Conservation (phyloP, 768 basidiomycete genomes). For the Amanita molliuscula region DNA sequence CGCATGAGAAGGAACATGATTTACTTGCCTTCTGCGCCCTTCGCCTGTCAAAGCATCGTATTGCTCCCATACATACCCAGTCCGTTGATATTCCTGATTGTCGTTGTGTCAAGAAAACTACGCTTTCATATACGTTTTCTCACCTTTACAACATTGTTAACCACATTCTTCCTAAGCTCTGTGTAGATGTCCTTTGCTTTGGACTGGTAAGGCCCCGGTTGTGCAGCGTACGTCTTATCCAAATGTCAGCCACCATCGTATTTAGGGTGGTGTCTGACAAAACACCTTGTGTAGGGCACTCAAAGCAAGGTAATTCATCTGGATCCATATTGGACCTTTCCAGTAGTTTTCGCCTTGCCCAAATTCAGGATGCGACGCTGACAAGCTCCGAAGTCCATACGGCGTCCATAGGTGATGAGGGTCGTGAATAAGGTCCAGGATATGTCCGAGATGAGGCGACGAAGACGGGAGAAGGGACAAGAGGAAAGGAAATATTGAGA, state of each 20-base stretch:
- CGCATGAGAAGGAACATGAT: constrained; percentile 4
- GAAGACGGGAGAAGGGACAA: constrained; percentile 66
- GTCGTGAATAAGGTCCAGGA: constrained; percentile 71
- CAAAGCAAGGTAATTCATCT: constrained; percentile 92
- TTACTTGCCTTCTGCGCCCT: constrained; percentile 69
- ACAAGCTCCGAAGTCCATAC: constrained; percentile 83
- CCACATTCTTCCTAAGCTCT: constrained; percentile 71
- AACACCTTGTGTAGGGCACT: constrained; percentile 65
- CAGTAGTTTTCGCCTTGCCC: constrained; percentile 95
- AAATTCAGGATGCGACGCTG: constrained; percentile 81
- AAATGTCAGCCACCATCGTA: not conserved
- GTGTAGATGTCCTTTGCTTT: constrained; percentile 71
- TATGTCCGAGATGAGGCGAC: constrained; percentile 73
- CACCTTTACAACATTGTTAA: constrained; percentile 70
- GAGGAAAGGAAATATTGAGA: constrained; percentile 90
- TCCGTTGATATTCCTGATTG: constrained; percentile 76
- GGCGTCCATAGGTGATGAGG: constrained; percentile 87
- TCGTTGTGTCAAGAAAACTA: not conserved
- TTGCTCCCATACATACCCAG: constrained; percentile 97
- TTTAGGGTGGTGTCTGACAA: constrained; percentile 5
- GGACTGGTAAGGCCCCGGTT: constrained; percentile 73
- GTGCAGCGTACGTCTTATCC: constrained; percentile 60
- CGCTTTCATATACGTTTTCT: not conserved
- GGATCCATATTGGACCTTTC: constrained; percentile 95
- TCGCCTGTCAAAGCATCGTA: constrained; percentile 80